Evolutionary conservation across 2,329 filamentous ascomycete genomes (phyloP), one percentile per base, ranked within the genome.

Genomic region (Dothistroma pini): DNA sequence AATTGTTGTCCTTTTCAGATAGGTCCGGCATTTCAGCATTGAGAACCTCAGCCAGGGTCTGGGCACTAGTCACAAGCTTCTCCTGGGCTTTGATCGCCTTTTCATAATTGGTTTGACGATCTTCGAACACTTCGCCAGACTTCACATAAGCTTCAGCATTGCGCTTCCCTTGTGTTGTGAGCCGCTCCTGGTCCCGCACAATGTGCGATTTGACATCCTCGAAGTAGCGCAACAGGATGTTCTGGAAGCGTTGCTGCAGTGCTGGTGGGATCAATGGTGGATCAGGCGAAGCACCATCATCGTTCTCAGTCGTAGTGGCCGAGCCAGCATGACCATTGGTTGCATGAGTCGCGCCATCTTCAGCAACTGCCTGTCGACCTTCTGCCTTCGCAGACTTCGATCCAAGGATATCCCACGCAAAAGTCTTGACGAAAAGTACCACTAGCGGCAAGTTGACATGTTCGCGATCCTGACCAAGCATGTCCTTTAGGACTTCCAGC

Each of bases 101-200:
- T 74, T 99, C 96, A 68, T 96, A 96, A 72, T 93, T 97, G 57
- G 92, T 86, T 74, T 99, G 95, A 55, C 95, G 89, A 72, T 99
- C 95, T 74, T 99, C 95, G 66, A 99, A 97, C 5, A 99, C 93
- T 73, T 99, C 95, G 1, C 95, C 95, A 41, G 95, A 97, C 72
- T 97, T 97, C 70, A 99, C 93, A 70, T 99, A 99, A 6, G 93
- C 95, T 76, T 99, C 95, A 0, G 95, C 93, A 76, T 99, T 99
- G 68, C 93, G 92, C 65, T 92, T 90, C 57, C 90, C 91, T 77
- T 99, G 95, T 29, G 85, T 86, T 57, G 87, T 85, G 47, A 99
- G 88, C 47, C 89, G 88, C 75, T 96, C 95, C 74, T 99, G 95
- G 70, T 97, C 92, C n/a, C 90, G 88, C 32, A 93, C 75, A 32